Conservation (phyloP, 345 rosid species). For the Brassica carinata region DNA sequence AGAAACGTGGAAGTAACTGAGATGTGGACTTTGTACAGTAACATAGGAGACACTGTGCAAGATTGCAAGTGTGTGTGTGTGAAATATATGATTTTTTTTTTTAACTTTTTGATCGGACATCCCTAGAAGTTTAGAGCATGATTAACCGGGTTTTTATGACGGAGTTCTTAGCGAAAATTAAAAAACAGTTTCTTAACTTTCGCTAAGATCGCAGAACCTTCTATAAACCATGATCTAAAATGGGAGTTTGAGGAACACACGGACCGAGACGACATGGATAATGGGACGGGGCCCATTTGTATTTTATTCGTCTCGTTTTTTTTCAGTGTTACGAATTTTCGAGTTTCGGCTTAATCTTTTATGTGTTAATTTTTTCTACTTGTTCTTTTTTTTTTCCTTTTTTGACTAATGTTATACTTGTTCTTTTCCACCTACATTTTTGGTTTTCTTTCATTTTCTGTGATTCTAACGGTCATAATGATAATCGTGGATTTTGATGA, state of each 20-base stretch:
- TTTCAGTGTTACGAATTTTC: slow-evolving; percentile 17
- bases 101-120: slow-evolving; percentile 46
- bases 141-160: too few relatives aligned
- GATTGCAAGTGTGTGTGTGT: slow-evolving; percentile 17
- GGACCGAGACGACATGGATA: slow-evolving; percentile 48
- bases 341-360: slow-evolving; percentile 31
- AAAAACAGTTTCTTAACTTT: too few relatives aligned
- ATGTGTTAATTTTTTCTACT: neutral
- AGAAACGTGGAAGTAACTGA: slow-evolving; percentile 24
- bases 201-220: too few relatives aligned
- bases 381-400: too few relatives aligned
- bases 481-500: too few relatives aligned
- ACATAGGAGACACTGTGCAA: slow-evolving; percentile 42
- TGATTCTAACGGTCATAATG: too few relatives aligned
- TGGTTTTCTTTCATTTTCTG: too few relatives aligned
- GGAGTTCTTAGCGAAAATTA: too few relatives aligned
- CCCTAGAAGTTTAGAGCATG: slow-evolving; percentile 43
- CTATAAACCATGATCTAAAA: too few relatives aligned
- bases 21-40: slow-evolving; percentile 44
- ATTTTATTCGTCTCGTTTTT: slow-evolving; percentile 33
- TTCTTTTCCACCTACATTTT: too few relatives aligned
- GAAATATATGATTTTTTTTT: slow-evolving; percentile 24
- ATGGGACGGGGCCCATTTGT: slow-evolving; percentile 48
- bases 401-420: too few relatives aligned
- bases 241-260: slow-evolving; percentile 50